phyloP scores from a whole-genome alignment of 1,284 basidiomycete genomes.

The Sporisorium iseilematis-ciliati region DNA sequence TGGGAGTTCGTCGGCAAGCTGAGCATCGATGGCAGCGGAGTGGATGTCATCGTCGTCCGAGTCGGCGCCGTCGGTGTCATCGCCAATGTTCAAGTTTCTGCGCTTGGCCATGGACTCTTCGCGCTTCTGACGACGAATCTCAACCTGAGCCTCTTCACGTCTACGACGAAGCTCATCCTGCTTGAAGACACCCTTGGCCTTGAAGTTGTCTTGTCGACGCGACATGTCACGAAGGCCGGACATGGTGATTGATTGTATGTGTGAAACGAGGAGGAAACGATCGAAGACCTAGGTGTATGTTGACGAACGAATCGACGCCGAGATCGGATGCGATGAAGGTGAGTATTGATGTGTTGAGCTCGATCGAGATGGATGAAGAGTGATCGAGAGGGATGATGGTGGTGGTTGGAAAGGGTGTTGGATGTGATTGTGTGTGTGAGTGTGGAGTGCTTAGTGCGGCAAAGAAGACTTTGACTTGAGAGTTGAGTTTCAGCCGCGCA shows the following conservation, averaged over 20 bases:
- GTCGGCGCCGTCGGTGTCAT: conserved; percentile 63
- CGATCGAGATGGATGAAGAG: background rate
- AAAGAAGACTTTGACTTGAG: background rate
- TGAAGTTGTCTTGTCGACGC: conserved; percentile 68
- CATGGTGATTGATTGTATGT: conserved; percentile 36
- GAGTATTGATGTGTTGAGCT: background rate
- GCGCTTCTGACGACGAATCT: conserved; percentile 69
- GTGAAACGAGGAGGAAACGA: background rate
- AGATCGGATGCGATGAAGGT: background rate
- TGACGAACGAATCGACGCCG: background rate
- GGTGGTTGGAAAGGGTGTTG: background rate
- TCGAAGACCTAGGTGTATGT: background rate
- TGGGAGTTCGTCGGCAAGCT: conserved; percentile 83
- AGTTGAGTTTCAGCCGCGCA: conserved; percentile 4
- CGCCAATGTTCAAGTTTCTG: conserved; percentile 63
- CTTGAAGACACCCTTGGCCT: conserved; percentile 68
- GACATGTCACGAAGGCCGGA: conserved; percentile 62
- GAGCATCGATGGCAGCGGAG: conserved; percentile 56
- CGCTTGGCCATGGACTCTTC: conserved; percentile 70
- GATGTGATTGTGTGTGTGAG: conserved; percentile 1
- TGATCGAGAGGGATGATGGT: background rate
- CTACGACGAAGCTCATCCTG: conserved; percentile 68
- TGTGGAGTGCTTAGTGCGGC: background rate
- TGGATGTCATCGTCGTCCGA: conserved; percentile 66
- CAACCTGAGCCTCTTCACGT: conserved; percentile 69